Base-by-base conservation (phyloP, 1,284 basidiomycete species). In the Rhizoctonia solani region DNA sequence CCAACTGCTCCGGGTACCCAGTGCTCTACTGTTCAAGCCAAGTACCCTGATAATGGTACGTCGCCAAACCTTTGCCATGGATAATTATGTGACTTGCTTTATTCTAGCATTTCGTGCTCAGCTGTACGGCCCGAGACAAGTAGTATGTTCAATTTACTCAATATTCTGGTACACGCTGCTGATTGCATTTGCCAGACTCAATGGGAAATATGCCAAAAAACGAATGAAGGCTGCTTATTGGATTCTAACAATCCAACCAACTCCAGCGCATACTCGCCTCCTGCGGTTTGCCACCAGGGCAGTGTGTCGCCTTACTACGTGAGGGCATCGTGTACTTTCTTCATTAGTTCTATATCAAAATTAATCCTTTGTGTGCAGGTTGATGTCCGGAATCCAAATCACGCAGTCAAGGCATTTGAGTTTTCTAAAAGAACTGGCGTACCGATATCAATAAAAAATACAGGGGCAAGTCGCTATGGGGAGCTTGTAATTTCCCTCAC, bases 361-460 rank as follows among this genome's bases (percentile, higher is more conserved):
- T n/a, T n/a, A n/a, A n/a, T n/a, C n/a, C n/a, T n/a, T 21, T 30
- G 16, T 16, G 29, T 16, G n/a, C 54, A 84, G 83, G 79, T 84
- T 68, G 79, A 83, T 71, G 79, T 83, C 3, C 72, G 71, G 3
- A 68, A 66, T 2, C 68, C 76, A 5, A 58, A 74, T 25, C 82
- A 84, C 68, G 78, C 83, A 1, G 70, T 73, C 9, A 76, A 77
- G 4, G 81, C 80, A 0, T 81, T 81, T 52, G 70, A 66, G 2
- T 83, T 83, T 69, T 75, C 79, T 2, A 76, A 73, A 68, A 69
- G 72, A 34, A 79, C 78, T 1, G 72, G 74, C 16, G 73, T 82
- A 9, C 81, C 80, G 4, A 69, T 84, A 21, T 79, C 80, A 2
- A 75, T 84, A 23, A 82, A 83, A 69, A 84, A 84, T 71, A 81